Base-by-base conservation (phyloP, 2,329 filamentous ascomycete species). In the Scolecobasidium constrictum region DNA sequence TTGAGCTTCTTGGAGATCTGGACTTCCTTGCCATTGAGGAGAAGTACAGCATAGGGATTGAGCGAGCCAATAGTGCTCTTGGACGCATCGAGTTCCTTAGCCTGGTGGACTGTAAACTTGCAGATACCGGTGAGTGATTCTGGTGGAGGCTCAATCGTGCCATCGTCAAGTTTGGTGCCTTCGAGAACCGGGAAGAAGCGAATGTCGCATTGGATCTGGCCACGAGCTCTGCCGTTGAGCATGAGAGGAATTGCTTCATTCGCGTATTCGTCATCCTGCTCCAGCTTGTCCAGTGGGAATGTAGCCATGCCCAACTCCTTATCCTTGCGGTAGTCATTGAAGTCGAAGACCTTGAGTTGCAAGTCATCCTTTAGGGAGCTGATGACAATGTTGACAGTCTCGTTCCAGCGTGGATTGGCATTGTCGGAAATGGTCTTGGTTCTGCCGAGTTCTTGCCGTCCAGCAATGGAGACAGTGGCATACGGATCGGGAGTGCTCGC, bases 111-210 rank as follows among this genome's bases (percentile, higher is more conserved):
- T 0, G 83, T 93, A 62, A 95, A 94, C 48, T 86, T 82, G 49
- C 88, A 77, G 57, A 98, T 94, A 69, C 92, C 93, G 16, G 90
- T 94, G 56, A 90, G 90, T 13, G 86, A 82, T 53, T 94, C 87
- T 19, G 90, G 90, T 1, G 85, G 77, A 3, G 88, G 85, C 52
- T 86, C 81, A 36, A 76, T 66, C 47, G 78, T 86, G 41, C 90
- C 90, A 48, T 92, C 85, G 16, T 80, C 75, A 11, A 83, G 68
- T 54, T 78, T 83, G 43, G 71, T 69, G 7, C 78, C 72, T 56
- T 86, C 78, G 9, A 96, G 67, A 13, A 98, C 86, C 1, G 92
- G 92, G 76, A 96, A 98, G 72, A 95, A 98, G 43, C 86, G 83
- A 49, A 98, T 68, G 57, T 96, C 92, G 43, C 78, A 79, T 43